These are phyloP conservation scores for Alternaria panax DNA, from an alignment of 2,329 filamentous ascomycete genomes.

Conservation along the genomic window DNA sequence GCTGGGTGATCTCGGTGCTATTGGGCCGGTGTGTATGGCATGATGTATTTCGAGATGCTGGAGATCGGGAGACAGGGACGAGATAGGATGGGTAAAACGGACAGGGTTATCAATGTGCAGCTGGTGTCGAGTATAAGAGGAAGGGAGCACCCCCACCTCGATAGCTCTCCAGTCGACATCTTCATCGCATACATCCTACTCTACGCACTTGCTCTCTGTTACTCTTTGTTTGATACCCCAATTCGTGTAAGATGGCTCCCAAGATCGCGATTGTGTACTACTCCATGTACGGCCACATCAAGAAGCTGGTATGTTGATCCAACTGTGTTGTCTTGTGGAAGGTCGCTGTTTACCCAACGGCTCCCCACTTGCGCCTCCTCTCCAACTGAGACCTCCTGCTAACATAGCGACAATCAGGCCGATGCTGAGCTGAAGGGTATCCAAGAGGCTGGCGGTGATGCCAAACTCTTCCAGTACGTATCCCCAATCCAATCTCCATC, in stretches of 20 bases:
- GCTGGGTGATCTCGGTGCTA: not conserved
- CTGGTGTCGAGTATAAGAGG: not conserved
- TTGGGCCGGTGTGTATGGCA: not conserved
- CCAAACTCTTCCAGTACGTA: slow-evolving; percentile 80
- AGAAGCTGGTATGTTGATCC: slow-evolving; percentile 38
- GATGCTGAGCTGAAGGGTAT: slow-evolving; percentile 92
- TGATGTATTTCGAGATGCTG: not conserved
- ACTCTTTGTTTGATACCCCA: slow-evolving; percentile 22
- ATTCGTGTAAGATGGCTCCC: slow-evolving; percentile 71
- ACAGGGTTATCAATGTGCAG: not conserved
- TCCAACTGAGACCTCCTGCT: slow-evolving; percentile 8
- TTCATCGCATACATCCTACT: not conserved
- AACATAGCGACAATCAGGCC: slow-evolving; percentile 63
- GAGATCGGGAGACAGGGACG: not conserved
- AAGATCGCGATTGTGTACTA: slow-evolving; percentile 87
- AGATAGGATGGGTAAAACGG: not conserved
- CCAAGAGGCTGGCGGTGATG: slow-evolving; percentile 82
- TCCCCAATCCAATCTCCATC: not conserved
- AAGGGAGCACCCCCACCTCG: not conserved
- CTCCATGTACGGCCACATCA: slow-evolving; percentile 49
- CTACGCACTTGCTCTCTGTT: not conserved
- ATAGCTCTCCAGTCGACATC: not conserved
- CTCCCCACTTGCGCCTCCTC: not conserved
- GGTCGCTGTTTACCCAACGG: not conserved
- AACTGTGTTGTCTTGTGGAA: not conserved